Evolutionary conservation across 2,329 filamentous ascomycete genomes (phyloP).

Genomic region (Scolecobasidium constrictum): DNA sequence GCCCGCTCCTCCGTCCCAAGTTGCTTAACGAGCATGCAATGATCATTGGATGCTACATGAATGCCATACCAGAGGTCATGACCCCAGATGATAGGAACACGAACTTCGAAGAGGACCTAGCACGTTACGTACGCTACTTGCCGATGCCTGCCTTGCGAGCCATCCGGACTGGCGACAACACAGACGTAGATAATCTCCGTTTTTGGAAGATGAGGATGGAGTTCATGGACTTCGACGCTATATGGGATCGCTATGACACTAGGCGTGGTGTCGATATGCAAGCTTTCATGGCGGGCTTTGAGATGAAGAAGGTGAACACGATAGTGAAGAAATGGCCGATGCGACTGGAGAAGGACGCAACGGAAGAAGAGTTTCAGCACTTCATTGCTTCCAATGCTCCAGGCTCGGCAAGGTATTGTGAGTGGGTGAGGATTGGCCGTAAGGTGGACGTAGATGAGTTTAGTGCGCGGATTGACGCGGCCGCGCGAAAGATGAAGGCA

Average conservation of each 20-base stretch:
- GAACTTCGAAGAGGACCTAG: not conserved
- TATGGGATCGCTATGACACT: constrained; percentile 12
- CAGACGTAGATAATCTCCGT: constrained; percentile 11
- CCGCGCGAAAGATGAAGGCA: too few species aligned
- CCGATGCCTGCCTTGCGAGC: not conserved
- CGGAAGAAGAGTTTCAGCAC: constrained; percentile 25
- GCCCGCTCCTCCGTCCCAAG: constrained; percentile 22
- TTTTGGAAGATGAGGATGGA: constrained; percentile 8
- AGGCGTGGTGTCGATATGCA: constrained; percentile 9
- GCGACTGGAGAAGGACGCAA: constrained; percentile 16
- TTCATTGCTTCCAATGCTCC: too few species aligned
- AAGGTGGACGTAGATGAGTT: too few species aligned
- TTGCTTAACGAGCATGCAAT: constrained; percentile 28
- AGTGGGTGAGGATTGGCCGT: too few species aligned
- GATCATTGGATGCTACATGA: constrained; percentile 31
- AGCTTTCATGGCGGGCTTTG: constrained; percentile 11
- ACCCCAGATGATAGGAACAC: constrained; percentile 5
- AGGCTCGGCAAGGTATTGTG: too few species aligned
- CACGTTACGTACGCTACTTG: not conserved
- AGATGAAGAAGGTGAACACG: constrained; percentile 20
- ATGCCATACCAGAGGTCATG: constrained; percentile 20
- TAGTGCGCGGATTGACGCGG: too few species aligned
- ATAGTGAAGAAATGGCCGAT: constrained; percentile 25
- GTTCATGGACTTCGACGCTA: constrained; percentile 9
- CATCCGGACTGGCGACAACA: constrained; percentile 7